Evolutionary conservation across 768 basidiomycete species (phyloP).

Genomic region (Russula abietina): DNA sequence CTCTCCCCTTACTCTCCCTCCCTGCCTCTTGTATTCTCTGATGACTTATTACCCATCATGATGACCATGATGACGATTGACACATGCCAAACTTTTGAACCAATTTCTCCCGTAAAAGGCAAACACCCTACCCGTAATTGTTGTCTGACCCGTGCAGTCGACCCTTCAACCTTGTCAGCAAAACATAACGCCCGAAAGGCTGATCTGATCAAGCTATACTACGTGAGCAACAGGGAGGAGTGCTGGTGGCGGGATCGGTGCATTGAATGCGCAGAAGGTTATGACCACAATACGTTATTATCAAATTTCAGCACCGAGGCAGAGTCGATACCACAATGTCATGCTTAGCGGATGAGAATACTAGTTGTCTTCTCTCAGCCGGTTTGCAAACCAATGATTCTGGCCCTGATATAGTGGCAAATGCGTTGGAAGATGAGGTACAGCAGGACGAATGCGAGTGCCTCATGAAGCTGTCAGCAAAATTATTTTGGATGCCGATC

Average conservation of each 20-base stretch:
- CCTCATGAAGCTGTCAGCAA: constrained; percentile 31
- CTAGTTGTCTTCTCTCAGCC: constrained; percentile 6
- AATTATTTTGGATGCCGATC: constrained; percentile 28
- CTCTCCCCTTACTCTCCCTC: constrained; percentile 9
- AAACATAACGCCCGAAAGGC: background rate
- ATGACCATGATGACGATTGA: too few species aligned
- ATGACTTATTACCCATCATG: background rate
- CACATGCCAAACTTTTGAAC: background rate
- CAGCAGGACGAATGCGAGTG: constrained; percentile 27
- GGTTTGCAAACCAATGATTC: constrained; percentile 7
- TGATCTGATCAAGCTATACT: constrained; percentile 21
- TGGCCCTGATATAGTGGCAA: constrained; percentile 4
- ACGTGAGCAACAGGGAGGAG: constrained; percentile 19
- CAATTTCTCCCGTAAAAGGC: background rate
- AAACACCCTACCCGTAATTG: background rate
- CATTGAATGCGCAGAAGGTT: constrained; percentile 21
- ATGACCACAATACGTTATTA: constrained; percentile 12
- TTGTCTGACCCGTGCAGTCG: background rate
- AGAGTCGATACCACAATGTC: constrained; percentile 1
- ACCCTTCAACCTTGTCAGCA: background rate
- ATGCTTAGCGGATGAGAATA: constrained; percentile 17
- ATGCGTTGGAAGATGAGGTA: constrained; percentile 23
- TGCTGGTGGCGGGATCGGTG: constrained; percentile 19
- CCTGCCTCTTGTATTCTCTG: background rate
- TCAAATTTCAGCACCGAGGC: constrained; percentile 13